A percentile compares a stretch with the other conserved stretches of the same genome.
These are phyloP conservation scores for Rhipidocladum racemiflorum DNA, from an alignment of 176 grass and related monocot genomes.

Conservation along the genomic window DNA sequence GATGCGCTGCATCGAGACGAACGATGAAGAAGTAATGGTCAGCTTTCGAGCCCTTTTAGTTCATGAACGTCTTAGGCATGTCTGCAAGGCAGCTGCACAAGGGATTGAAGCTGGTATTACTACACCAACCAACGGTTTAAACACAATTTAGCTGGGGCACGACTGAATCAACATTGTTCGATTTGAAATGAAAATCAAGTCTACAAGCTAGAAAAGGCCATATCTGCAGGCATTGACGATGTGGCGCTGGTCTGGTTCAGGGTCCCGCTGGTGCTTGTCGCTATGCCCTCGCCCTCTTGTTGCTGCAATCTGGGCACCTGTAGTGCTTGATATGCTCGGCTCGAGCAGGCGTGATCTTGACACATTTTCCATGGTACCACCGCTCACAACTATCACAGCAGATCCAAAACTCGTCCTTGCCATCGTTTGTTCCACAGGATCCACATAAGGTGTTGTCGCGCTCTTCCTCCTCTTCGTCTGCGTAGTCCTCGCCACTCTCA, in stretches of 20 bases:
- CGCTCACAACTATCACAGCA: conserved; percentile 82
- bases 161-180: conserved; percentile 31
- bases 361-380: conserved; percentile 95
- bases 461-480: conserved; percentile 70
- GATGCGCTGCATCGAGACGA: background rate
- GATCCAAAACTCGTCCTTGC: conserved; percentile 91
- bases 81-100: conserved; percentile 33
- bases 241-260: conserved; percentile 16
- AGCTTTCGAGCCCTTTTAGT: conserved; percentile 20
- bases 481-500: conserved; percentile 60
- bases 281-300: conserved; percentile 66
- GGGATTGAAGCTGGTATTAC: conserved; percentile 33
- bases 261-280: background rate
- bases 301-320: conserved; percentile 86
- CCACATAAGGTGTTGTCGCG: conserved; percentile 84
- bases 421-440: conserved; percentile 72
- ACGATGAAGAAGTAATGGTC: conserved; percentile 27
- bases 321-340: conserved; percentile 98
- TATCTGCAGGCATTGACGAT: conserved; percentile 32
- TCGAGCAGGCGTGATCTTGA: conserved; percentile 83
- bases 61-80: conserved; percentile 30
- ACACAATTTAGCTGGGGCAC: conserved; percentile 39
- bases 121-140: conserved; percentile 42
- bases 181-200: conserved; percentile 43
- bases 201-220: conserved; percentile 57